phyloP scores from a whole-genome alignment of 768 basidiomycete genomes.

The Saitozyma sp. region DNA sequence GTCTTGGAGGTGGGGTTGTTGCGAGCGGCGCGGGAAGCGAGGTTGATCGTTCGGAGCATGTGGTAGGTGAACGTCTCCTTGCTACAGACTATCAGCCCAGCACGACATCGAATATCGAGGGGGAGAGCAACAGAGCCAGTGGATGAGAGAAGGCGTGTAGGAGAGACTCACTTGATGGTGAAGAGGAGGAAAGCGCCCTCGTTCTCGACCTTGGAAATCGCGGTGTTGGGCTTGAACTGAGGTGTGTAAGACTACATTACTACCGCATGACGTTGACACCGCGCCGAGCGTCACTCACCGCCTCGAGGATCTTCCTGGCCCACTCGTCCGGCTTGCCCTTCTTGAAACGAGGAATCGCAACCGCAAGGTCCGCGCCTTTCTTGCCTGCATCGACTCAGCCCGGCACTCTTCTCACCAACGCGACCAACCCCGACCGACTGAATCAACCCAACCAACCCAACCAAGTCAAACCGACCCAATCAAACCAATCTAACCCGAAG shows the following conservation, averaged over 20 bases:
- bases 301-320: conserved; percentile 69
- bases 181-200: conserved; percentile 72
- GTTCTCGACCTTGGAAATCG: conserved; percentile 56
- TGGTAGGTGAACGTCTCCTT: conserved; percentile 60
- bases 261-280: neutral
- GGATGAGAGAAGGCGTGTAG: too few species aligned
- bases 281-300: conserved; percentile 57
- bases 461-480: neutral
- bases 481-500: conserved; percentile 1
- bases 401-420: neutral
- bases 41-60: conserved; percentile 50
- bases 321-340: conserved; percentile 71
- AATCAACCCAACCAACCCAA: conserved; percentile 2
- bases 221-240: conserved; percentile 83
- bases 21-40: conserved; percentile 25
- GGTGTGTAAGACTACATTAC: neutral
- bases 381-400: conserved; percentile 57
- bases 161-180: conserved; percentile 54
- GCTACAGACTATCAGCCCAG: conserved; percentile 59
- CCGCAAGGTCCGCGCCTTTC: conserved; percentile 89
- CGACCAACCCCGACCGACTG: neutral
- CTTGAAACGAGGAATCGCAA: conserved; percentile 88
- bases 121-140: neutral
- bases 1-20: conserved; percentile 55
- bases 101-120: neutral